A percentile compares a stretch with the other conserved stretches of the same genome.
Evolutionary conservation across 345 rosid species (phyloP).

Genomic region (Cardamine resedifolia): DNA sequence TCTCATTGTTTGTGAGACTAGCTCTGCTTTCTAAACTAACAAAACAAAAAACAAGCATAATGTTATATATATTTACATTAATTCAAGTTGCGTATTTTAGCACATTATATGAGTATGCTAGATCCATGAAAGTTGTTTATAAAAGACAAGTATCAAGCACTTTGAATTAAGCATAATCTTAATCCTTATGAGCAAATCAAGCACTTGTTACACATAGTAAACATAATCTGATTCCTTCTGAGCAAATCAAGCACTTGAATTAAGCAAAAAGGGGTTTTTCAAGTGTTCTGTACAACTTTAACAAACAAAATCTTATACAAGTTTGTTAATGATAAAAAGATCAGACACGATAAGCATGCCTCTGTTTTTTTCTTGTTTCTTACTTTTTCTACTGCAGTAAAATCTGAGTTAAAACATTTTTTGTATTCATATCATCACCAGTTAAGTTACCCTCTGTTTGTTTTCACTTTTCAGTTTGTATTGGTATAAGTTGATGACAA

Average conservation of each 20-base stretch:
- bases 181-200: conserved; percentile 3
- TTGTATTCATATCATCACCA: conserved; percentile 29
- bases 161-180: not conserved
- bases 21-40: too few relatives aligned
- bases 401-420: conserved; percentile 15
- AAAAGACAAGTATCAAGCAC: too few relatives aligned
- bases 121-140: too few relatives aligned
- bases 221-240: not conserved
- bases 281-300: conserved; percentile 23
- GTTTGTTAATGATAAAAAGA: conserved; percentile 9
- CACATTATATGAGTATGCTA: too few relatives aligned
- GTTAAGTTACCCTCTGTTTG: conserved; percentile 10
- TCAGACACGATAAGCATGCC: conserved; percentile 25
- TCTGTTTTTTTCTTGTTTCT: conserved; percentile 14
- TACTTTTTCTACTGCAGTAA: conserved; percentile 24
- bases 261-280: conserved; percentile 13
- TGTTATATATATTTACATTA: too few relatives aligned
- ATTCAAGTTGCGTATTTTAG: too few relatives aligned
- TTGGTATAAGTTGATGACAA: conserved; percentile 29
- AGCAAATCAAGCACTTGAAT: conserved; percentile 26
- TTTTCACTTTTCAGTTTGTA: conserved; percentile 28
- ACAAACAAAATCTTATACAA: conserved; percentile 24
- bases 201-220: conserved; percentile 7
- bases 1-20: too few relatives aligned
- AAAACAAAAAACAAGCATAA: too few relatives aligned